These are phyloP conservation scores for Sicyos baderoa DNA, from an alignment of 306 rosid genomes.

Conservation along the genomic window DNA sequence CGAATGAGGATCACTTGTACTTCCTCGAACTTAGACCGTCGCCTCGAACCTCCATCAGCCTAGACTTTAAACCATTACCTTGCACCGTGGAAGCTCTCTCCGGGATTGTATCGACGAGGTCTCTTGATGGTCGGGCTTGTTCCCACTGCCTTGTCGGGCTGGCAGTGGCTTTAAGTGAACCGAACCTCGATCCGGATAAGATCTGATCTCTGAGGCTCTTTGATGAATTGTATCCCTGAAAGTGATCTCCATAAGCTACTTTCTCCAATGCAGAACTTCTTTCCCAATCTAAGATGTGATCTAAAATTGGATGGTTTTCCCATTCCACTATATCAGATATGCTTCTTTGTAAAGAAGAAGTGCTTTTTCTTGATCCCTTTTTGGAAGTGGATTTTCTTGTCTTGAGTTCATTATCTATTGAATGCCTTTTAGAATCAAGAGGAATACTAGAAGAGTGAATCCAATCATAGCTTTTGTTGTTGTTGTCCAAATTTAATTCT, in stretches of 20 bases:
- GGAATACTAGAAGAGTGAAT: slow-evolving; percentile 39
- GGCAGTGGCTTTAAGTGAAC: slow-evolving; percentile 44
- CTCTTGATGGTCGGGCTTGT: slow-evolving; percentile 66
- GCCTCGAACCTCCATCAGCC: slow-evolving; percentile 59
- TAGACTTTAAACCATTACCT: slow-evolving; percentile 53
- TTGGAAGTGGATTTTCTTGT: slow-evolving; percentile 65
- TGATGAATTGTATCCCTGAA: slow-evolving; percentile 58
- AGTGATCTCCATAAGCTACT: slow-evolving; percentile 44
- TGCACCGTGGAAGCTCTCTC: slow-evolving; percentile 50
- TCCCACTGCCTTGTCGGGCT: slow-evolving; percentile 81
- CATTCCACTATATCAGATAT: slow-evolving; percentile 79
- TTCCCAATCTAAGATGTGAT: slow-evolving; percentile 59
- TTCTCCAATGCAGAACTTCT: slow-evolving; percentile 61
- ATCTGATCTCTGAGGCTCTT: slow-evolving; percentile 73
- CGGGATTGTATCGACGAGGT: slow-evolving; percentile 33
- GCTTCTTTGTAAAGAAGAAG: slow-evolving; percentile 70
- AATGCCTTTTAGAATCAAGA: slow-evolving; percentile 48
- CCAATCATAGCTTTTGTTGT: slow-evolving; percentile 66
- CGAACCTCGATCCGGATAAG: slow-evolving; percentile 53
- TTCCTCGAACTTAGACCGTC: slow-evolving; percentile 53
- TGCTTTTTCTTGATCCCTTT: slow-evolving; percentile 59
- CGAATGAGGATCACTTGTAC: slow-evolving; percentile 42
- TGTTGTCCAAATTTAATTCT: slow-evolving; percentile 84
- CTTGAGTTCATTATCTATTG: slow-evolving; percentile 42
- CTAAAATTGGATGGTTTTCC: slow-evolving; percentile 58